Conservation (phyloP, 306 rosid species). For the Glycine soja region DNA sequence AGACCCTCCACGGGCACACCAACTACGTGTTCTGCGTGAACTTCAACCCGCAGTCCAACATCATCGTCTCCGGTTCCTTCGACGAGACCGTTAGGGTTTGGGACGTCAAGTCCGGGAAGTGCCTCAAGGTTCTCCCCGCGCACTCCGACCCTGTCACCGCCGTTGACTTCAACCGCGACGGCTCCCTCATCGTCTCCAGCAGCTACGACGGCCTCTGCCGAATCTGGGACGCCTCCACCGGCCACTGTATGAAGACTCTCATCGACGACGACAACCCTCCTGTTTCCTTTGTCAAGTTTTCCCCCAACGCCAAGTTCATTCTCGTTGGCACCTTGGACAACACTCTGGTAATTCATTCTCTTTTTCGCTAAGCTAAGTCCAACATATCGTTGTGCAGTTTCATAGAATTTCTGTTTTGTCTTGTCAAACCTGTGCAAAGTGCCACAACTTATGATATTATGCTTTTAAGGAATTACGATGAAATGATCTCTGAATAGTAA, state of each 20-base stretch:
- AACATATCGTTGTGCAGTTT: no score
- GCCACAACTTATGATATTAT: not conserved
- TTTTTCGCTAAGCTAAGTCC: not conserved
- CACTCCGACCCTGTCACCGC: slow-evolving; percentile 96
- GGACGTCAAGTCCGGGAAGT: slow-evolving; percentile 90
- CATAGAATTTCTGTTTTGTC: not conserved
- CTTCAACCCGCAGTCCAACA: slow-evolving; percentile 88
- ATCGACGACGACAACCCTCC: slow-evolving; percentile 97
- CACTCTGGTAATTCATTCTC: slow-evolving; percentile 62
- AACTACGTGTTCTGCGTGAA: slow-evolving; percentile 90
- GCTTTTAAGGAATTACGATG: not conserved
- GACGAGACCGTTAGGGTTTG: slow-evolving; percentile 96
- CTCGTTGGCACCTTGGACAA: slow-evolving; percentile 96
- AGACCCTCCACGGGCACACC: slow-evolving; percentile 90
- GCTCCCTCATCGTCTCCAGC: slow-evolving; percentile 90
- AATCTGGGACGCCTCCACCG: slow-evolving; percentile 90
- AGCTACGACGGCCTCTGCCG: slow-evolving; percentile 96
- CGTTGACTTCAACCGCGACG: slow-evolving; percentile 92
- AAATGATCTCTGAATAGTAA: not conserved
- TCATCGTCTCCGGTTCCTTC: slow-evolving; percentile 93
- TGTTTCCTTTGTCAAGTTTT: slow-evolving; percentile 88
- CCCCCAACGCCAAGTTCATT: slow-evolving; percentile 87
- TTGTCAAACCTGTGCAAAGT: not conserved
- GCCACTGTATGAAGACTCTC: slow-evolving; percentile 92
- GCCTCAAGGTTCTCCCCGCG: slow-evolving; percentile 90